Conservation (phyloP, 2,329 filamentous ascomycete genomes). For the Xylaria sp. region DNA sequence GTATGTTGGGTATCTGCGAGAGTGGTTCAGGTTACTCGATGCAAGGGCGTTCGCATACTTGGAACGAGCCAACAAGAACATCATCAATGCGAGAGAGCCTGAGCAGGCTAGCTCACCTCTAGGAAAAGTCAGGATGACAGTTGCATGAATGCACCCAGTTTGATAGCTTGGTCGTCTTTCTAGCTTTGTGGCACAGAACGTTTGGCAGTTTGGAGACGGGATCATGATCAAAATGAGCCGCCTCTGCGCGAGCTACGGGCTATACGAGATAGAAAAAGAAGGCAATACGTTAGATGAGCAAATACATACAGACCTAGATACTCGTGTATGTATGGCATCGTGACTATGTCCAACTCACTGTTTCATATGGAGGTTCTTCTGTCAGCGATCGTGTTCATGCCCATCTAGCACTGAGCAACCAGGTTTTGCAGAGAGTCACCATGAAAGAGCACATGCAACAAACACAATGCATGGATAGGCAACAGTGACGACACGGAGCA, state of each 20-base stretch:
- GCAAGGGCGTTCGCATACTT: constrained; percentile 42
- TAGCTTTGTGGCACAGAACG: not conserved
- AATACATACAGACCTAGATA: not conserved
- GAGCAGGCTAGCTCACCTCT: constrained; percentile 11
- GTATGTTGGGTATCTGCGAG: constrained; percentile 44
- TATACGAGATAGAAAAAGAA: not conserved
- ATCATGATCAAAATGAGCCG: not conserved
- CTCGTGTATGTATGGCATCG: not conserved
- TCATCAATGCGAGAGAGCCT: constrained; percentile 25
- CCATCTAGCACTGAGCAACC: not conserved
- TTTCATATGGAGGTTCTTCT: not conserved
- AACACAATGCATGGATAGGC: not conserved
- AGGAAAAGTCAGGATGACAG: no score
- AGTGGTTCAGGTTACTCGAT: constrained; percentile 47
- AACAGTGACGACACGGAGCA: not conserved
- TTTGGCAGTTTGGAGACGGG: not conserved
- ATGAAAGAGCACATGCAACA: no score
- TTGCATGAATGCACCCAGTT: no score
- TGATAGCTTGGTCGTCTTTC: not conserved
- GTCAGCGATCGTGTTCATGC: not conserved
- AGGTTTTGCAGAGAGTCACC: no score
- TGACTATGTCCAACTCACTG: not conserved
- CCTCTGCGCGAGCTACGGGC: not conserved
- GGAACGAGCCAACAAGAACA: constrained; percentile 42
- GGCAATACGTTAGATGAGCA: not conserved